These are phyloP conservation scores for Globisporangium barbulae DNA, from an alignment of 352 stramenopile species.

Conservation along the genomic window DNA sequence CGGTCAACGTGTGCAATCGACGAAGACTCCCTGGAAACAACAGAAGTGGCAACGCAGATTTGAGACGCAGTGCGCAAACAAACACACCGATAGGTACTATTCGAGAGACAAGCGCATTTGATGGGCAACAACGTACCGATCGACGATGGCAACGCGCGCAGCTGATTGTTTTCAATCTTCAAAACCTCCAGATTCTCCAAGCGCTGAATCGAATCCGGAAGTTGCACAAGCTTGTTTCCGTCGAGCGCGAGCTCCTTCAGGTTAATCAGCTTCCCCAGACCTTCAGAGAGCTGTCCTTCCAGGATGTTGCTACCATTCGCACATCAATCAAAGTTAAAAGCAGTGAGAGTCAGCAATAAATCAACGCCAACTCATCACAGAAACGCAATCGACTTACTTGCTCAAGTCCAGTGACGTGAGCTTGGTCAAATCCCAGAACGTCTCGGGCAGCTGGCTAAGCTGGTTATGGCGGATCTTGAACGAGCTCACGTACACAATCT, in stretches of 20 bases:
- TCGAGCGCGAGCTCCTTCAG: constrained; percentile 61
- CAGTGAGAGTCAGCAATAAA: not conserved
- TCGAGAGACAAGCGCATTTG: not conserved
- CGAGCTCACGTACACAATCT: constrained; percentile 44
- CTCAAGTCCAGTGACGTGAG: constrained; percentile 71
- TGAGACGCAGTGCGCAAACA: not conserved
- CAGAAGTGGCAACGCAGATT: not conserved
- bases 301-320: constrained; percentile 49
- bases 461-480: constrained; percentile 80
- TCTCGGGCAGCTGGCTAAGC: constrained; percentile 41
- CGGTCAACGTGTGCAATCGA: constrained; percentile 52
- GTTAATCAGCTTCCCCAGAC: constrained; percentile 47
- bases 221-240: constrained; percentile 54
- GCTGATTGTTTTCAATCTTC: constrained; percentile 60
- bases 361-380: too few species aligned
- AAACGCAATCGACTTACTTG: constrained; percentile 43
- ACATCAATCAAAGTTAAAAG: constrained; percentile 10
- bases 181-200: constrained; percentile 56
- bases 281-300: constrained; percentile 39
- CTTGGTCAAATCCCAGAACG: constrained; percentile 52
- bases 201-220: constrained; percentile 49
- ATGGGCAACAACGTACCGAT: constrained; percentile 32
- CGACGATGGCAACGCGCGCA: constrained; percentile 37
- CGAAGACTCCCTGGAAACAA: constrained; percentile 26
- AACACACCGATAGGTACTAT: not conserved